phyloP scores from a whole-genome alignment of 176 grass and related monocot species.

The Ensete glaucum region DNA sequence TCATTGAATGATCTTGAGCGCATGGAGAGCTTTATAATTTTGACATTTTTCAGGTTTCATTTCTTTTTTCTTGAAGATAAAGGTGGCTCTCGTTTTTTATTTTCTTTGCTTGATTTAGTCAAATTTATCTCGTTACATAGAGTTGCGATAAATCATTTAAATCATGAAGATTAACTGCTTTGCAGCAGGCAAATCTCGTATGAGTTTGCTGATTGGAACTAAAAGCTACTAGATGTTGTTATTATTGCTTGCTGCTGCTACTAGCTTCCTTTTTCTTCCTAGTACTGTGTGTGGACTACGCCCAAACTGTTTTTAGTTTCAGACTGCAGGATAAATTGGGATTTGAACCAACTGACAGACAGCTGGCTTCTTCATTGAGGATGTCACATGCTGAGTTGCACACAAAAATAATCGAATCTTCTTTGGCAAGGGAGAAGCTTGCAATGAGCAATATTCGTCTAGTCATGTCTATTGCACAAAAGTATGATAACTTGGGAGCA shows the following conservation, averaged over 20 bases:
- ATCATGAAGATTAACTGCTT: too few species aligned
- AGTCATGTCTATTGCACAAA: constrained; percentile 95
- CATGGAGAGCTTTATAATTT: background rate
- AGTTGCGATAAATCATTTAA: too few species aligned
- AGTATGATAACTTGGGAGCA: constrained; percentile 80
- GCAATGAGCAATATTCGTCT: constrained; percentile 88
- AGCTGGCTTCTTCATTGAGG: constrained; percentile 39
- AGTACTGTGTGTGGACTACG: background rate
- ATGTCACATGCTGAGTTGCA: constrained; percentile 55
- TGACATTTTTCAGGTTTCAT: too few species aligned
- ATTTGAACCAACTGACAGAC: constrained; percentile 63
- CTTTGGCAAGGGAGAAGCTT: constrained; percentile 77
- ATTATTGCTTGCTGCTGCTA: background rate
- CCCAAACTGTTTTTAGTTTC: constrained; percentile 3
- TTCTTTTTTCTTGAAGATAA: too few species aligned
- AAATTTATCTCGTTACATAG: too few species aligned
- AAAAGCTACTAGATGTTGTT: background rate
- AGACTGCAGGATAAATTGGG: constrained; percentile 88
- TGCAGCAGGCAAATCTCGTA: too few species aligned
- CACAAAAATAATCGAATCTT: constrained; percentile 53
- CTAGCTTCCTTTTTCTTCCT: background rate
- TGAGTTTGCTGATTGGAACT: background rate
- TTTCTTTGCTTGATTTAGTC: too few species aligned
- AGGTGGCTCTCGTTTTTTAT: too few species aligned
- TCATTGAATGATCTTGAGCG: background rate